Base-by-base conservation (phyloP, 345 rosid genomes). In the Salix purpurea region DNA sequence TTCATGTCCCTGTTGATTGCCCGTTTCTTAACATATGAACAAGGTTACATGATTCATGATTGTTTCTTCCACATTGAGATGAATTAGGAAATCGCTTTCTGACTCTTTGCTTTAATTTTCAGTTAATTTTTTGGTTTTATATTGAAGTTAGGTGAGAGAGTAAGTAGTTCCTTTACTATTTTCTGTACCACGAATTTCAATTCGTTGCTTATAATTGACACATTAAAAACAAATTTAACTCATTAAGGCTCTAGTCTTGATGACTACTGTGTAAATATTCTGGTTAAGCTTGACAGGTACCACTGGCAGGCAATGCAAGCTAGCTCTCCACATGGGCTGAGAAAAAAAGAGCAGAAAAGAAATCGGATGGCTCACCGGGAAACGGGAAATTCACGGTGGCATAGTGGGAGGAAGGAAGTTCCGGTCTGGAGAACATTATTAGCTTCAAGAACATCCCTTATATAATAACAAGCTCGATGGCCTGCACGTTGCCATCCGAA, bases 121-220 rank as follows among this genome's bases (percentile, higher is more conserved):
- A 26, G 50, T 66, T 62, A 9, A 34, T 37, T 52, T 48, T 21
- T 21, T 65, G 34, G 75, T 62, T 73, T 42, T 34, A 68, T 54
- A n/a, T 58, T 36, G 71, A 56, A 70, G 86, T 78, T 83, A 62
- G 80, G 86, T 80, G 86, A 75, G 69, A n/a, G 69, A 58, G 60
- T 26, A 23, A 28, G 21, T 64, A 21, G 15, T 56, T 32, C 18
- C 8, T 26, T 18, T 36, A 16, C 65, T 72, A 44, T 67, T 54
- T 39, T 12, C 70, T 52, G 39, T 52, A 18, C 23, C 44, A 67
- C 30, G 39, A n/a, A 9, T 73, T 9, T 6, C 28, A 13, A 7
- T 15, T 23, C 28, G 19, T 68, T 62, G 66, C 34, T 69, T 32
- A 13, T 19, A 62, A 46, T 52, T 67, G 65, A 39, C 65, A 74